Evolutionary conservation across 352 stramenopile species (phyloP).

Genomic region (Achlya hypogyna): DNA sequence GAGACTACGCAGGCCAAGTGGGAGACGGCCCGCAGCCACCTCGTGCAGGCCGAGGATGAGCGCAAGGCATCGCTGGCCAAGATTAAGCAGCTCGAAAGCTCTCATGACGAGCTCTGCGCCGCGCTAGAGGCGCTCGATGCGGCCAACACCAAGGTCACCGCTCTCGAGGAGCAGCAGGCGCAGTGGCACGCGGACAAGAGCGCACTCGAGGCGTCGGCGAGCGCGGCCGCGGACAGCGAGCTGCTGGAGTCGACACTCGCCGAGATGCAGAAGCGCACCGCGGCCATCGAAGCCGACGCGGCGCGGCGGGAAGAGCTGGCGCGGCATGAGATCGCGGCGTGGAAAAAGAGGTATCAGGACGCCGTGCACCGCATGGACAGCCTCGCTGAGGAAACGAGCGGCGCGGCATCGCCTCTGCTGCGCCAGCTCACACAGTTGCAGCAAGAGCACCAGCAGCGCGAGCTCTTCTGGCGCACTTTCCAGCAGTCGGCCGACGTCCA

Average conservation of each 20-base stretch:
- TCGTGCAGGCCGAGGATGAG: conserved; percentile 38
- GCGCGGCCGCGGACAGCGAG: conserved; percentile 27
- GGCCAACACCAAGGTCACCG: conserved; percentile 21
- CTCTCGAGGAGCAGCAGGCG: neutral
- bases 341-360: conserved; percentile 78
- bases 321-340: conserved; percentile 37
- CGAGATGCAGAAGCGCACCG: conserved; percentile 48
- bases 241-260: conserved; percentile 53
- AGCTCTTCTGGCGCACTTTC: conserved; percentile 1
- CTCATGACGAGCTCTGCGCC: conserved; percentile 25
- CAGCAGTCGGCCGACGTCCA: neutral
- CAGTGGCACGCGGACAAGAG: neutral
- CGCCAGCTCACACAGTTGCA: conserved; percentile 60
- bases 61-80: conserved; percentile 35
- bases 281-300: conserved; percentile 44
- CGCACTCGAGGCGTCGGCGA: neutral
- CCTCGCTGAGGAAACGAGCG: conserved; percentile 52
- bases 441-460: conserved; percentile 37
- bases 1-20: conserved; percentile 32
- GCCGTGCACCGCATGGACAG: conserved; percentile 54
- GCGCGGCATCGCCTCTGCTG: conserved; percentile 66
- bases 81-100: conserved; percentile 27
- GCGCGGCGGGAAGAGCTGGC: conserved; percentile 50
- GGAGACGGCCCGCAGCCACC: conserved; percentile 36
- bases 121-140: conserved; percentile 23